phyloP scores from a whole-genome alignment of 2,329 filamentous ascomycete genomes.

The Aspergillus ustus region DNA sequence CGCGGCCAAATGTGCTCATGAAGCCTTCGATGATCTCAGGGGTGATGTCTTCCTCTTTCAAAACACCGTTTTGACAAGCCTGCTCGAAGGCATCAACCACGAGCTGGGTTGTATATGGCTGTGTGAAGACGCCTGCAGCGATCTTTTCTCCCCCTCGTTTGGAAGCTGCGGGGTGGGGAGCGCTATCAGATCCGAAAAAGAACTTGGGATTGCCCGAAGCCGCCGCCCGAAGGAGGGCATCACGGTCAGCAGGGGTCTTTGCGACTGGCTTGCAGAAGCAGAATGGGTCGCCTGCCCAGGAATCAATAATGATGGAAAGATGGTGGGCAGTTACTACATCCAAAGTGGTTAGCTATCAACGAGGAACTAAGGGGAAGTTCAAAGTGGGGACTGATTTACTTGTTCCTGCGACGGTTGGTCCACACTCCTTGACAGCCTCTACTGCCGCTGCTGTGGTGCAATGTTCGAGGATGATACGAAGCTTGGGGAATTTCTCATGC shows the following conservation, averaged over 20 bases:
- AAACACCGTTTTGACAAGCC: constrained; percentile 57
- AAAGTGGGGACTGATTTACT: constrained; percentile 7
- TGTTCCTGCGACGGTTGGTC: constrained; percentile 68
- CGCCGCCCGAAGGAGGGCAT: constrained; percentile 70
- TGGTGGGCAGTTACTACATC: constrained; percentile 76
- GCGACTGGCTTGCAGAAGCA: constrained; percentile 79
- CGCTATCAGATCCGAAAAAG: constrained; percentile 73
- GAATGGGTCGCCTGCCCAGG: constrained; percentile 74
- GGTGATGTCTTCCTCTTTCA: constrained; percentile 60
- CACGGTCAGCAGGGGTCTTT: constrained; percentile 73
- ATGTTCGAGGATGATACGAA: constrained; percentile 71
- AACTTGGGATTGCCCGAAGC: constrained; percentile 62
- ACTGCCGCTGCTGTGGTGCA: constrained; percentile 84
- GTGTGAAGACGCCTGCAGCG: constrained; percentile 66
- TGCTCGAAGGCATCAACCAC: constrained; percentile 64
- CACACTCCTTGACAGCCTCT: constrained; percentile 75
- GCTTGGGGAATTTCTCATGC: constrained; percentile 71
- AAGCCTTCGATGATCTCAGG: constrained; percentile 61
- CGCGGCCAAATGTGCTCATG: constrained; percentile 60
- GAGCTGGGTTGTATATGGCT: constrained; percentile 62
- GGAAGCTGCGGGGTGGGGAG: constrained; percentile 64
- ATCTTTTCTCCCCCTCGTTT: constrained; percentile 59
- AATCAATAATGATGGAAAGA: constrained; percentile 77
- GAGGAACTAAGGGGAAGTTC: constrained; percentile 34
- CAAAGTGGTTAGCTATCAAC: not conserved